Evolutionary conservation across 306 rosid species (phyloP).

Genomic region (Sophora flavescens): DNA sequence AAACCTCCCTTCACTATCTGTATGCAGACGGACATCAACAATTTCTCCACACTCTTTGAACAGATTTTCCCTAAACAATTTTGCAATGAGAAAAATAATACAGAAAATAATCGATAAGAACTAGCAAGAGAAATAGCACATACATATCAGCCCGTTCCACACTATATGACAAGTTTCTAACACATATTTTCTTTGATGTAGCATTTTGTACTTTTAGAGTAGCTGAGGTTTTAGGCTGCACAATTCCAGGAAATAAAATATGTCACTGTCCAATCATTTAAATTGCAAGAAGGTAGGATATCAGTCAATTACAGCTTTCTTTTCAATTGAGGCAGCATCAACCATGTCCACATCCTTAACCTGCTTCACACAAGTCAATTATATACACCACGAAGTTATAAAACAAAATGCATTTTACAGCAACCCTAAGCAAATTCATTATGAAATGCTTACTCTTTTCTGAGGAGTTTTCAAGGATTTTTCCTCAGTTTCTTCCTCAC

Average conservation of each 20-base stretch:
- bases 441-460: constrained; percentile 48
- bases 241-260: constrained; percentile 26
- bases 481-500: constrained; percentile 34
- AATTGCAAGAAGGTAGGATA: not conserved
- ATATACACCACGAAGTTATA: constrained; percentile 8
- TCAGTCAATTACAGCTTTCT: constrained; percentile 50
- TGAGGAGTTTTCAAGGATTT: constrained; percentile 46
- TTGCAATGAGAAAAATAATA: constrained; percentile 13
- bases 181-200: constrained; percentile 62
- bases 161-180: constrained; percentile 65
- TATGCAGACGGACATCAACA: constrained; percentile 66
- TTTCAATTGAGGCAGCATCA: constrained; percentile 36
- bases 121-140: constrained; percentile 36
- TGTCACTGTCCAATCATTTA: not conserved
- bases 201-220: constrained; percentile 47
- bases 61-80: constrained; percentile 63
- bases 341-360: constrained; percentile 61
- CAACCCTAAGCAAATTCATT: constrained; percentile 5
- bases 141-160: constrained; percentile 74
- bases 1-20: constrained; percentile 60
- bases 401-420: constrained; percentile 24
- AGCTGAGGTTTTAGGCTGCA: constrained; percentile 68
- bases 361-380: constrained; percentile 40
- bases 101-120: constrained; percentile 13
- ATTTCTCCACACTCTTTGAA: constrained; percentile 73